Evolutionary conservation across 73 alveolate genomes (phyloP), one percentile per base, ranked within the genome.

Genomic region (Blepharisma japonicum): DNA sequence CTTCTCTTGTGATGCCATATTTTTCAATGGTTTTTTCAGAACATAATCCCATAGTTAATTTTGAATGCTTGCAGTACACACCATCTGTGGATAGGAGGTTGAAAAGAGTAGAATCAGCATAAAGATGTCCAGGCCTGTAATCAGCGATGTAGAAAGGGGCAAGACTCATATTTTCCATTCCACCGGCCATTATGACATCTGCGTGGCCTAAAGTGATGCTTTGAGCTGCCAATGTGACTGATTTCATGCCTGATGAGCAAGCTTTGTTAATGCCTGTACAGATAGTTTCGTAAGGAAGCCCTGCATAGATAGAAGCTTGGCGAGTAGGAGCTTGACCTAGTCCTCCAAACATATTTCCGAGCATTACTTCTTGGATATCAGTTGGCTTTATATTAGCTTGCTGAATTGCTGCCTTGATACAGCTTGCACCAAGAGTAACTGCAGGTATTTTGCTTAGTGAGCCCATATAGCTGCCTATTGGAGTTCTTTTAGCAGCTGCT

Each of bases 161-260:
- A 67, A 70, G 79, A 55, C 97, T 88, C 98, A 91, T 91, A 68
- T 89, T 61, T 66, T 94, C 98, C 80, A 88, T 78, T 7, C 97
- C 96, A 32, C 96, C 97, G 5, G 96, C 95, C 9, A 87, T 85
- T 46, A 84, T 77, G 48, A 90, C 82, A 45, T 84, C 88, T 25
- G 87, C 68, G 55, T 84, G 88, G 6, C 98, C 98, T 38, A 89
- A 83, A 32, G 90, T 85, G 56, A 94, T 91, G 49, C 88, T 71
- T 55, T 86, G 88, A 45, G 97, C 90, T 6, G 94, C 98, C 45
- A 89, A 56, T 89, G 84, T 87, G 46, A 91, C 89, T n/a, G 96
- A 74, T 79, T 91, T 94, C 97, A 94, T 71, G 27, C 98, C 97
- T 55, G 94, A 80, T 50, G 96, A 92, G 32, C 93, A 86, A 68